Conservation (phyloP, 345 rosid species). For the Garcia nutans region DNA sequence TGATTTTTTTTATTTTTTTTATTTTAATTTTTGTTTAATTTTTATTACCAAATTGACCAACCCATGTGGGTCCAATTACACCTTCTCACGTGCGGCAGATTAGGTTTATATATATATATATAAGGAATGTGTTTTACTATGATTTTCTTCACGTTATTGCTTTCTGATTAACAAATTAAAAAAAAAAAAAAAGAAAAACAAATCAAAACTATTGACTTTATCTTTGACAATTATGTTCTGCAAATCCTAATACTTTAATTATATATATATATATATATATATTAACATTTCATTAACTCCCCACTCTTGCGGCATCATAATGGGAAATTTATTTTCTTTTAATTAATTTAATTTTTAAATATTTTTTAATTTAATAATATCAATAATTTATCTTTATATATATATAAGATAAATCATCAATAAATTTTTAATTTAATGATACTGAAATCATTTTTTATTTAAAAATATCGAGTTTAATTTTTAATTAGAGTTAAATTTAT, state of each 20-base stretch:
- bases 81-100: slow-evolving; percentile 35
- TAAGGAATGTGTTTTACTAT: slow-evolving; percentile 14
- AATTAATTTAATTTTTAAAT: too few relatives aligned
- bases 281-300: neutral
- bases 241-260: slow-evolving; percentile 18
- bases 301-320: slow-evolving; percentile 12
- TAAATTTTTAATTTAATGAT: too few relatives aligned
- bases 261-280: too few relatives aligned
- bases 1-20: neutral
- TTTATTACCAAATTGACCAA: neutral
- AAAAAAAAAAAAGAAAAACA: too few relatives aligned
- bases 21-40: too few relatives aligned
- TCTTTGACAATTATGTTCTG: slow-evolving; percentile 12
- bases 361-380: too few relatives aligned
- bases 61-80: slow-evolving; percentile 11
- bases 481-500: too few relatives aligned
- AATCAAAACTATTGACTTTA: slow-evolving; percentile 9
- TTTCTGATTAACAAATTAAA: neutral
- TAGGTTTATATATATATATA: neutral
- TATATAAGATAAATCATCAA: too few relatives aligned
- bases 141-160: neutral
- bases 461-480: too few relatives aligned
- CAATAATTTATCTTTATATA: too few relatives aligned
- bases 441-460: too few relatives aligned
- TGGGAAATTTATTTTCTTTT: slow-evolving; percentile 4